These are phyloP conservation scores for Cryptosporidium tyzzeri DNA, from an alignment of 169 alveolate genomes.

Conservation along the genomic window DNA sequence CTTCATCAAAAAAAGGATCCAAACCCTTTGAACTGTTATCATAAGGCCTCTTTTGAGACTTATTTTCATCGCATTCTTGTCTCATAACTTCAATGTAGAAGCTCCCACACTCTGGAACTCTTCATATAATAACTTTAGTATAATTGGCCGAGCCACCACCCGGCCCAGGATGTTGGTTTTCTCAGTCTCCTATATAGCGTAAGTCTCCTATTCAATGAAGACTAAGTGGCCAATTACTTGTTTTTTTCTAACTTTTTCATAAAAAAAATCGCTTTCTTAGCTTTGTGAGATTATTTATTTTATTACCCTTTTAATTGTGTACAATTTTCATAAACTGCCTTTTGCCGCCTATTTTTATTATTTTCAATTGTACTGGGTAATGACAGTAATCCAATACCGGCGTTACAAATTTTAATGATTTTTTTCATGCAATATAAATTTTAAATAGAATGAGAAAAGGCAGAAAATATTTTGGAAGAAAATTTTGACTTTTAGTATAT, in stretches of 20 bases:
- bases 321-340: constrained; percentile 6
- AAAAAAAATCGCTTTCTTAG: constrained; percentile 1
- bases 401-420: not conserved
- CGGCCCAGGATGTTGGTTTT: not conserved
- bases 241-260: constrained; percentile 1
- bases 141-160: constrained; percentile 9
- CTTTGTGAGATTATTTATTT: constrained; percentile 12
- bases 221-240: not conserved
- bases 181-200: not conserved
- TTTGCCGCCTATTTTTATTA: constrained; percentile 2
- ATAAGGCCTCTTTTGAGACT: not conserved
- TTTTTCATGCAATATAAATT: not conserved
- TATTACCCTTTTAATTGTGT: not conserved
- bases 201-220: not conserved
- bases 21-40: not conserved
- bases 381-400: constrained; percentile 12
- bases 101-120: constrained; percentile 2
- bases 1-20: not conserved
- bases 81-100: not conserved
- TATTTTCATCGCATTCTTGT: not conserved
- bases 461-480: not conserved
- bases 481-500: not conserved
- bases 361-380: not conserved
- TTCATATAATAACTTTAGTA: constrained; percentile 10
- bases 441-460: not conserved